Percentiles rank a stretch among this genome's conserved stretches.
phyloP scores from a whole-genome alignment of 805 yeast species.

The Torulaspora delbrueckii region DNA sequence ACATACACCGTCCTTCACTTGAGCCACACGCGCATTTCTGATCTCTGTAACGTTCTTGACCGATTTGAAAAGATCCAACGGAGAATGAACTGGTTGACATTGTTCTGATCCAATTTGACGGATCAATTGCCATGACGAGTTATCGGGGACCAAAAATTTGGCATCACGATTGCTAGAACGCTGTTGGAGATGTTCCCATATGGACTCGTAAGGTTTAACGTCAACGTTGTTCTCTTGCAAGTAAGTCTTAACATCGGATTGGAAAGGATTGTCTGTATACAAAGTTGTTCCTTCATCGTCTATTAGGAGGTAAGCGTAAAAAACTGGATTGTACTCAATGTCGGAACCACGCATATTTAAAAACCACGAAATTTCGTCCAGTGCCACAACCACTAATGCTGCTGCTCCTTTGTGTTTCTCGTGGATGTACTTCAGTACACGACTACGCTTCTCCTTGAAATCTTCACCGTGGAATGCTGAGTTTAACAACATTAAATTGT shows the following conservation, averaged over 20 bases:
- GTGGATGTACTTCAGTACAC: slow-evolving; percentile 39
- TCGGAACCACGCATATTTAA: slow-evolving; percentile 81
- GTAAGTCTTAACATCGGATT: slow-evolving; percentile 35
- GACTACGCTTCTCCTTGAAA: slow-evolving; percentile 51
- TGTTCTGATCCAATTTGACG: slow-evolving; percentile 43
- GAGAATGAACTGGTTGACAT: slow-evolving; percentile 46
- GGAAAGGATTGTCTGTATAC: slow-evolving; percentile 48
- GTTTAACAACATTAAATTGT: slow-evolving; percentile 48
- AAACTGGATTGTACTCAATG: slow-evolving; percentile 81
- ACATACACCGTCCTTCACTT: slow-evolving; percentile 78
- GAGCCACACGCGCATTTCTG: slow-evolving; percentile 67
- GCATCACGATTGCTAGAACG: slow-evolving; percentile 19
- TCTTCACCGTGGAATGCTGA: slow-evolving; percentile 61
- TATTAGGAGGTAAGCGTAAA: slow-evolving; percentile 54
- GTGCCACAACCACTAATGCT: slow-evolving; percentile 58
- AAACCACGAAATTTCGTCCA: slow-evolving; percentile 91
- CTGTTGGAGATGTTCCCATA: slow-evolving; percentile 52
- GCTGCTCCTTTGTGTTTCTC: slow-evolving; percentile 29
- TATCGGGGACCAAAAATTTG: slow-evolving; percentile 49
- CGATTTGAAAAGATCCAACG: slow-evolving; percentile 64
- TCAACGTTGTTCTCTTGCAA: slow-evolving; percentile 43
- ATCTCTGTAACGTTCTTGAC: slow-evolving; percentile 72
- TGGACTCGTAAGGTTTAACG: slow-evolving; percentile 49
- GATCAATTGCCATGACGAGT: slow-evolving; percentile 65
- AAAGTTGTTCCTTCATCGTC: slow-evolving; percentile 45